Base-by-base conservation (phyloP, 441 rosid species). In the Euphorbia celastroides region DNA sequence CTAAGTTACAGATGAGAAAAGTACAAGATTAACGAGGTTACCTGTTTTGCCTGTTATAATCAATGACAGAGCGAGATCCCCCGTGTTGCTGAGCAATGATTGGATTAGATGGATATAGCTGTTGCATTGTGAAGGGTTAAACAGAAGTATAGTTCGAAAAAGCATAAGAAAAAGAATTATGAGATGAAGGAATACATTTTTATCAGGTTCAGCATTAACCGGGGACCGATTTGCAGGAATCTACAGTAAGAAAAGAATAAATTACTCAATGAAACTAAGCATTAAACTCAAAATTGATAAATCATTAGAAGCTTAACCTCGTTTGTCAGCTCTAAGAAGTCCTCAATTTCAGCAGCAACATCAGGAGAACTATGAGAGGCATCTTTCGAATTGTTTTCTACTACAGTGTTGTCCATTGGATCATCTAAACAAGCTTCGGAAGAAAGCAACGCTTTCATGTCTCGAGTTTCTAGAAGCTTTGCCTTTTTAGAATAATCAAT, bases 261-360 rank as follows among this genome's bases (percentile, higher is more conserved):
- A 75, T 69, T 72, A 75, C 52, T 58, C 60, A 66, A n/a, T 67
- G 23, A 70, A 62, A 66, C 3, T 42, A 62, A 52, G 65, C 46
- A 60, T 51, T 8, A 58, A 63, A 65, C 60, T 70, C 68, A 65
- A 55, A 76, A 57, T 42, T 57, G 42, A 63, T 60, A 20, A 70
- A 60, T 32, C 42, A 74, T 58, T 52, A 73, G 38, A 72, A 60
- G 26, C 32, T 73, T 75, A 75, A 92, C 97, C 93, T 88, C 90
- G 74, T 89, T 87, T 32, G 98, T 86, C 85, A 90, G 93, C 92
- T 87, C 96, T 73, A 88, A 73, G 71, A 95, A 79, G 84, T 92
- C 93, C 86, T 92, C 99, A 74, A 92, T 95, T 44, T 85, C 89
- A 82, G 93, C 89, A 68, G 92, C 98, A 62, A 95, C 95, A 80